Percentiles rank a stretch among this genome's conserved stretches.
Conservation (phyloP, 768 basidiomycete genomes). For the Lanmaoa rubissima region DNA sequence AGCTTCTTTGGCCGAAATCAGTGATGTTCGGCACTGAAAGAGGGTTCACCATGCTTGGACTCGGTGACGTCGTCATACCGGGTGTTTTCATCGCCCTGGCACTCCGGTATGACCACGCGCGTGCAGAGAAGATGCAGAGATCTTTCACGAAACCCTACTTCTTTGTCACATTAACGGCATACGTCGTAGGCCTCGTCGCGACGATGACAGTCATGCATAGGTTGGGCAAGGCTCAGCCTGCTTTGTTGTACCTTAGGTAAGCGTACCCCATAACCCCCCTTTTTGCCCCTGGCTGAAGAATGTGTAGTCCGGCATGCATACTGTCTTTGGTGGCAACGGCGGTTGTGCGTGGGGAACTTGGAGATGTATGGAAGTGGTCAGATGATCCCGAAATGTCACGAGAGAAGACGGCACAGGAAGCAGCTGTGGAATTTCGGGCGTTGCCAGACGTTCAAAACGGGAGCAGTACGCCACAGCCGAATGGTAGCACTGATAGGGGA, state of each 20-base stretch:
- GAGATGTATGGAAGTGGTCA: slow-evolving; percentile 67
- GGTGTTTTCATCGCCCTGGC: slow-evolving; percentile 78
- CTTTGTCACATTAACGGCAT: slow-evolving; percentile 61
- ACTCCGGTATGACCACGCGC: slow-evolving; percentile 77
- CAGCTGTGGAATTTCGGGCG: slow-evolving; percentile 5
- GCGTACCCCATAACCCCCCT: slow-evolving; percentile 17
- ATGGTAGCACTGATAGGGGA: slow-evolving; percentile 15
- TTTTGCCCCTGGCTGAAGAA: not conserved
- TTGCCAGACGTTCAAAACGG: slow-evolving; percentile 19
- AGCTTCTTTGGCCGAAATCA: slow-evolving; percentile 84
- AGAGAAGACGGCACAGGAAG: slow-evolving; percentile 16
- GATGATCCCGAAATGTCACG: slow-evolving; percentile 45
- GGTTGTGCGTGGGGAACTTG: slow-evolving; percentile 63
- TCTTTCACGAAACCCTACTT: slow-evolving; percentile 76
- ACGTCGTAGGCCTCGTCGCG: slow-evolving; percentile 64
- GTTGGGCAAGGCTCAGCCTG: slow-evolving; percentile 79
- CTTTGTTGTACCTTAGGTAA: slow-evolving; percentile 87
- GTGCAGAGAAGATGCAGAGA: slow-evolving; percentile 33
- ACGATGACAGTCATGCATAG: slow-evolving; percentile 88
- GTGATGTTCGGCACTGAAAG: slow-evolving; percentile 43
- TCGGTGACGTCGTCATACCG: slow-evolving; percentile 80
- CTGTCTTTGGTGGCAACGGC: slow-evolving; percentile 63
- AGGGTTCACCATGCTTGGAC: slow-evolving; percentile 87
- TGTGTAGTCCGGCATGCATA: slow-evolving; percentile 70
- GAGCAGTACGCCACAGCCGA: slow-evolving; percentile 14